Evolutionary conservation across 306 rosid species (phyloP).

Genomic region (Fagus crenata): DNA sequence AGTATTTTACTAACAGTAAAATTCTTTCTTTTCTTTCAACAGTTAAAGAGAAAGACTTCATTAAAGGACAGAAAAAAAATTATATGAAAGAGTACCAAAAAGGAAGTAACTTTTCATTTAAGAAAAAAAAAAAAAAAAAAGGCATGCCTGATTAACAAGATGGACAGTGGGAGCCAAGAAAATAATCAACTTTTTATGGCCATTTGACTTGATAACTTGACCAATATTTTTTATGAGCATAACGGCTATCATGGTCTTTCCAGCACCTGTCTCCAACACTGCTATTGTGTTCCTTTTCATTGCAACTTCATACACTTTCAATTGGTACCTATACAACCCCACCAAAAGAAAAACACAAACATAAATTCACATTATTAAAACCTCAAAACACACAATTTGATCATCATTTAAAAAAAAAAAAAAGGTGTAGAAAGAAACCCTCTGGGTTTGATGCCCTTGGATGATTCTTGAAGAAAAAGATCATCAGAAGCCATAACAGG

Average conservation of each 20-base stretch:
- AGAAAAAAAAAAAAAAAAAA: background rate
- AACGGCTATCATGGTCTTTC: slow-evolving; percentile 77
- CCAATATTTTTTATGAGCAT: slow-evolving; percentile 66
- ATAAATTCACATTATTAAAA: background rate
- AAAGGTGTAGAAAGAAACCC: slow-evolving; percentile 37
- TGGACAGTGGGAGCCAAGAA: slow-evolving; percentile 93
- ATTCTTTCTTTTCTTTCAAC: background rate
- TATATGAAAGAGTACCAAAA: background rate
- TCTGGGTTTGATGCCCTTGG: slow-evolving; percentile 49
- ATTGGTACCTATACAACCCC: slow-evolving; percentile 53
- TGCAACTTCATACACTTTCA: slow-evolving; percentile 65
- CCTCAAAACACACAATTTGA: background rate
- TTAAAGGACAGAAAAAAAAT: slow-evolving; percentile 1
- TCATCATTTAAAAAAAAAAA: background rate
- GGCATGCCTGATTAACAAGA: slow-evolving; percentile 75
- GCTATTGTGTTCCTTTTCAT: slow-evolving; percentile 69
- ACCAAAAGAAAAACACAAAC: background rate
- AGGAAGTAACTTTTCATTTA: background rate
- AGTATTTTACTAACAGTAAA: background rate
- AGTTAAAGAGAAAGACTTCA: background rate
- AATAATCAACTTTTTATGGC: slow-evolving; percentile 42
- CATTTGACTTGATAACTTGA: slow-evolving; percentile 44
- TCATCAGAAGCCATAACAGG: background rate
- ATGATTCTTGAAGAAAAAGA: slow-evolving; percentile 13
- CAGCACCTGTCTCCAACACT: slow-evolving; percentile 80